Conservation (phyloP, 2,329 filamentous ascomycete genomes). For the Amesomyces nigricolor region DNA sequence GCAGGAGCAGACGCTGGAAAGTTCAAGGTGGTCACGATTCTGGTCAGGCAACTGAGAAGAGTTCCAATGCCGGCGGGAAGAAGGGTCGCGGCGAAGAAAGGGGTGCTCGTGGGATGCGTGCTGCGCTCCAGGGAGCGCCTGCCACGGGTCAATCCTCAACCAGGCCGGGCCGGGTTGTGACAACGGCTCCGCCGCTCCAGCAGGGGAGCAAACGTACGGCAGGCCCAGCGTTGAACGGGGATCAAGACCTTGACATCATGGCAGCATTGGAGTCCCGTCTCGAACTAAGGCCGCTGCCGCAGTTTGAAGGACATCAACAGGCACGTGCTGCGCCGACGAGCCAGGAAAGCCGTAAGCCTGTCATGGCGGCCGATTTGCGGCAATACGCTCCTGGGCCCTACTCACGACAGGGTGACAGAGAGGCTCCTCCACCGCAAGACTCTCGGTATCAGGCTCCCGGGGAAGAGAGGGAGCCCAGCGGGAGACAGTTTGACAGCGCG, state of each 20-base stretch:
- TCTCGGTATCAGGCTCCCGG: neutral
- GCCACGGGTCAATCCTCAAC: slow-evolving; percentile 28
- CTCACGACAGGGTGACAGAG: neutral
- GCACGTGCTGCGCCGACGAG: slow-evolving; percentile 15
- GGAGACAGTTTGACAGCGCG: neutral
- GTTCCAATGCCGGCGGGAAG: slow-evolving; percentile 27
- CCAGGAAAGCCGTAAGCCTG: slow-evolving; percentile 8
- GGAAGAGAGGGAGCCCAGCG: slow-evolving; percentile 3
- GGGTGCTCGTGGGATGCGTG: slow-evolving; percentile 32
- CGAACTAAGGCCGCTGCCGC: slow-evolving; percentile 12
- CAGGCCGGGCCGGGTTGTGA: too few species aligned
- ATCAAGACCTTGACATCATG: slow-evolving; percentile 21
- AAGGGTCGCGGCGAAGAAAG: slow-evolving; percentile 29
- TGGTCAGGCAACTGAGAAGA: slow-evolving; percentile 17
- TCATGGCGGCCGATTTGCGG: neutral
- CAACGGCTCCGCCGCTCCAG: too few species aligned
- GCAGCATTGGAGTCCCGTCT: slow-evolving; percentile 28
- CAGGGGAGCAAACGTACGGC: neutral
- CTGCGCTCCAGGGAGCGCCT: slow-evolving; percentile 27
- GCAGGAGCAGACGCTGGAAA: slow-evolving; percentile 16
- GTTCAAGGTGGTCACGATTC: slow-evolving; percentile 5
- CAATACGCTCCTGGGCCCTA: neutral
- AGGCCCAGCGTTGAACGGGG: slow-evolving; percentile 4
- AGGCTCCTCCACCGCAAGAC: neutral
- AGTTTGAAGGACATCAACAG: neutral